Conservation (phyloP, 768 basidiomycete genomes). For the Cystoderma amianthinum region DNA sequence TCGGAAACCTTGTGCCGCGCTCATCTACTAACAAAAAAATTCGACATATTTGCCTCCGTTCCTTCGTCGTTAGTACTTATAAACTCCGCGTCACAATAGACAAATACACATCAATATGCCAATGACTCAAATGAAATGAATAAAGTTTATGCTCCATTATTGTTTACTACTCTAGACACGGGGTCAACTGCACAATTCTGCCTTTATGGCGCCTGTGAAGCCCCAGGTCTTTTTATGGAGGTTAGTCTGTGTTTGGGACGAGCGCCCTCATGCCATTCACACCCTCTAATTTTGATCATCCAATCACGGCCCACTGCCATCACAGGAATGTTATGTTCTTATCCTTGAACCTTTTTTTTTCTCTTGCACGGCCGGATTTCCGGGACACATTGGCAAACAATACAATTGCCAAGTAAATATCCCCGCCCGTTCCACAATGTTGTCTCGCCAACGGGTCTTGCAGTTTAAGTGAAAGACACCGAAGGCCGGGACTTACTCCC, state of each 20-base stretch:
- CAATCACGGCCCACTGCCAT: conserved; percentile 13
- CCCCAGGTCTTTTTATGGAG: too few species aligned
- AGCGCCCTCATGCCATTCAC: conserved; percentile 18
- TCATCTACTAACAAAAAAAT: too few species aligned
- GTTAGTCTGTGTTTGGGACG: conserved; percentile 16
- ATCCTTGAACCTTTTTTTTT: conserved; percentile 7
- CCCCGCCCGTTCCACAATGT: not conserved
- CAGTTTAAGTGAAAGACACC: not conserved
- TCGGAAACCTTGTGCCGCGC: too few species aligned
- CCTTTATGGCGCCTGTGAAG: too few species aligned
- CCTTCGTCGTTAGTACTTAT: too few species aligned
- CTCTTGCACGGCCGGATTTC: conserved; percentile 3
- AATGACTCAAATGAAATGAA: too few species aligned
- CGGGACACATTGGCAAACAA: not conserved
- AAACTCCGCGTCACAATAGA: too few species aligned
- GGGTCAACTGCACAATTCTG: too few species aligned
- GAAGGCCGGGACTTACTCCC: not conserved
- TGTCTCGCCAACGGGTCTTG: not conserved
- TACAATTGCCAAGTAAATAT: not conserved
- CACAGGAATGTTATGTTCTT: conserved; percentile 5
- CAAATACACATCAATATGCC: too few species aligned
- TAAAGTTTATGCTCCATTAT: too few species aligned
- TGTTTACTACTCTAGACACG: too few species aligned
- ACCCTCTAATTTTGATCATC: conserved; percentile 24
- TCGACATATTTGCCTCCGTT: too few species aligned